Evolutionary conservation across 2,329 filamentous ascomycete species (phyloP), one percentile per base, ranked within the genome.

Genomic region (Paracorniculantispora psalliotae): DNA sequence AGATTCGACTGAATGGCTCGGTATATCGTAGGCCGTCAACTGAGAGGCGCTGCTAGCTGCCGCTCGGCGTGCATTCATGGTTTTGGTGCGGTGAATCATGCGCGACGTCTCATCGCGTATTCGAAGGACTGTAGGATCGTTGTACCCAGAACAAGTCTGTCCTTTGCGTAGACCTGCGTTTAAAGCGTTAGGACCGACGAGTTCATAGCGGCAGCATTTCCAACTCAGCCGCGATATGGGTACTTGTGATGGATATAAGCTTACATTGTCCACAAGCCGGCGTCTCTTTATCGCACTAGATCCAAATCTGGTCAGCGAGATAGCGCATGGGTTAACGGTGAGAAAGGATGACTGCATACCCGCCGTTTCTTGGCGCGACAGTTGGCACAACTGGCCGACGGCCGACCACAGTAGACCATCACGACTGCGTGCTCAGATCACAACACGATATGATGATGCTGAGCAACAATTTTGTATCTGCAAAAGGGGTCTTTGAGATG

Each of bases 91-190:
- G 9, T 53, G 33, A 35, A 61, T 59, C 47, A 61, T 49, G n/a
- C 48, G 54, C 5, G n/a, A 46, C 5, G 59, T 61, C 59, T 61
- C 54, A 23, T 61, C 43, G n/a, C 59, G 47, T 30, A 61, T 39
- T 39, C 43, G 26, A 35, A 61, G 39, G 30, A 39, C 56, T 19
- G 49, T 41, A 9, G 37, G 35, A 39, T 61, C 59, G 19, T 48
- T 47, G 39, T 61, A 61, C 2, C 59, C 59, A 13, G 59, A 54
- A 12, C 59, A 61, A 21, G 13, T 33, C 26, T 58, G 55, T 13
- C 59, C 59, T 26, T 35, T 37, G 4, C 59, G 54, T 17, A 54
- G 47, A n/a, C 57, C 57, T 59, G 37, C 7, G 37, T 41, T 2
- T 6, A 41, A 7, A 41, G 15, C 4, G 37, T n/a, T n/a, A n/a